Evolutionary conservation across 768 basidiomycete genomes (phyloP), one percentile per base, ranked within the genome.

Genomic region (Suillus placidus): DNA sequence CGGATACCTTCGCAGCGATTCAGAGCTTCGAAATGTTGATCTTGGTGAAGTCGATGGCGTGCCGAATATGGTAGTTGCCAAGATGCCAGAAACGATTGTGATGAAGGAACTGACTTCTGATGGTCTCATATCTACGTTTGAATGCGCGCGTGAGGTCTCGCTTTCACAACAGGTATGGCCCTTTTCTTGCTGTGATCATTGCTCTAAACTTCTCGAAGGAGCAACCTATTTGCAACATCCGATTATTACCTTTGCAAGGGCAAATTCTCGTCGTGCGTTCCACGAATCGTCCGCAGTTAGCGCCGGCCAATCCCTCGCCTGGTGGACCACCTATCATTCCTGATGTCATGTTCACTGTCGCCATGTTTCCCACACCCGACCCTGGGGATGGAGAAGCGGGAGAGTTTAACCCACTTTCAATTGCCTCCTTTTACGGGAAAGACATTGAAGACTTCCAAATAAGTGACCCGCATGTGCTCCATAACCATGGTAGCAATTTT

Each of bases 211-310:
- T 62, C 26, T 35, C 37, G 32, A 64, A 86, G 86, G 74, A 76
- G 34, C 83, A 86, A 69, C 76, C 77, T 30, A 84, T 89, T 65
- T 81, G 79, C 63, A 83, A 81, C n/a, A 74, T 86, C 58, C 83
- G 85, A 37, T 79, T 84, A 32, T 71, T 87, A 42, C 86, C 87
- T 2, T 74, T 77, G 16, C 87, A 88, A 71, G 74, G 77, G 10
- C 80, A 85, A 61, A 73, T 89, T 14, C 75, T 89, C 26, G 77
- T 87, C 61, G 78, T 87, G 55, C 85, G 88, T 42, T 76, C 78
- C 4, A 67, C 83, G 56, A 72, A 70, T 47, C 70, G 72, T 43
- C 68, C 70, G 40, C 58, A 32, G 20, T 45, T 45, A 6, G 20
- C 55, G 6, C 67, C 69, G 1, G 32, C 3, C 32, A 16, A 26